Conservation (phyloP, 164 flowering plant species). For the Magnolia sinica region DNA sequence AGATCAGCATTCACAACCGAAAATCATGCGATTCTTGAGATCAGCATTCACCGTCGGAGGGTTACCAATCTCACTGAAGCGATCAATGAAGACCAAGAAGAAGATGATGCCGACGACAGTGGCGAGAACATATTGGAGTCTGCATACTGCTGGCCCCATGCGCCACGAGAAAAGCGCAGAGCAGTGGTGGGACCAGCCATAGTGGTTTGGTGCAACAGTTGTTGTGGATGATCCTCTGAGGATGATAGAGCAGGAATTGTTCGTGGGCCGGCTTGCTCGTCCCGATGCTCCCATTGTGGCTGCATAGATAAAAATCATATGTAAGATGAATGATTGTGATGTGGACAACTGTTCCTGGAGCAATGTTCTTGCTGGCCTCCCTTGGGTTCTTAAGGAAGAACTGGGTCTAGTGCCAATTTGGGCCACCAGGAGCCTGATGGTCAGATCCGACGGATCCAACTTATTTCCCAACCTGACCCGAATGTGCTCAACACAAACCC, state of each 20-base stretch:
- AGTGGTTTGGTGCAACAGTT: slow-evolving; percentile 86
- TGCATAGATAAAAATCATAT: slow-evolving; percentile 74
- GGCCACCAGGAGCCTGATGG: slow-evolving; percentile 62
- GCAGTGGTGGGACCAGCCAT: slow-evolving; percentile 74
- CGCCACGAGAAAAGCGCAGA: slow-evolving; percentile 77
- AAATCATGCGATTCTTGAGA: slow-evolving; percentile 51
- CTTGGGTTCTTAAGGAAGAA: slow-evolving; percentile 36
- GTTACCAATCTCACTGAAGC: slow-evolving; percentile 9
- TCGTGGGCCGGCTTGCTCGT: slow-evolving; percentile 84
- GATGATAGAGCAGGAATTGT: slow-evolving; percentile 44
- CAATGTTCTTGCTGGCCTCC: slow-evolving; percentile 45
- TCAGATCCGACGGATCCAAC: slow-evolving; percentile 20
- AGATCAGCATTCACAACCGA: slow-evolving; percentile 34
- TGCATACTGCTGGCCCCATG: slow-evolving; percentile 62
- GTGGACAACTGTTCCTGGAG: slow-evolving; percentile 80
- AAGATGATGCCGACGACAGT: slow-evolving; percentile 15
- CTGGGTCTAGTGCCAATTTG: slow-evolving; percentile 76
- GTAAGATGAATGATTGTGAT: slow-evolving; percentile 47
- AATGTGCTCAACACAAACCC: too few species aligned
- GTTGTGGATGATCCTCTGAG: slow-evolving; percentile 63
- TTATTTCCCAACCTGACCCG: too few species aligned
- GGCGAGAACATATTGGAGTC: slow-evolving; percentile 33
- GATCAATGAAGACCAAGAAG: slow-evolving; percentile 14
- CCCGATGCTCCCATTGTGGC: slow-evolving; percentile 68
- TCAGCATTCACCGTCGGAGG: slow-evolving; percentile 36